A percentile compares a stretch with the other conserved stretches of the same genome.
phyloP scores from a whole-genome alignment of 2,329 filamentous ascomycete genomes.

The Claviceps capensis region DNA sequence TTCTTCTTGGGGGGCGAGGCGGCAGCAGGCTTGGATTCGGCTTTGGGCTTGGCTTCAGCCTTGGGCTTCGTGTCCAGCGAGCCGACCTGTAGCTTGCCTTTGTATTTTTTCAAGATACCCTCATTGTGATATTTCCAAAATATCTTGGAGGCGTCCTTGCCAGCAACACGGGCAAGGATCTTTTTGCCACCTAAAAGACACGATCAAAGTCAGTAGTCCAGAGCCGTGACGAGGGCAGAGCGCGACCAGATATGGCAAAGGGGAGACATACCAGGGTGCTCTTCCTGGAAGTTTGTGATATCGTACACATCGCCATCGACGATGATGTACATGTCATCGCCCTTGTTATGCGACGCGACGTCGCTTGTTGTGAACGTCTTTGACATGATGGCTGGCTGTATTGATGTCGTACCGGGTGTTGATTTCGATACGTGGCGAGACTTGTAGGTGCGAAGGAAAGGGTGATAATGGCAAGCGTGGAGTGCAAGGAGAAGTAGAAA shows the following conservation, averaged over 20 bases:
- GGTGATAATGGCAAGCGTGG: background rate
- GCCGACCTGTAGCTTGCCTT: constrained; percentile 62
- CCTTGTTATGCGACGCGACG: constrained; percentile 84
- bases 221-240: background rate
- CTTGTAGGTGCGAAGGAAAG: background rate
- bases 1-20: constrained; percentile 17
- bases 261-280: constrained; percentile 57
- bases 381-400: constrained; percentile 48
- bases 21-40: constrained; percentile 16
- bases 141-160: constrained; percentile 53
- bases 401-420: background rate
- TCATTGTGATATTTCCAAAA: constrained; percentile 76
- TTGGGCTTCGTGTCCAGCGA: constrained; percentile 81
- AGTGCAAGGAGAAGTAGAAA: background rate
- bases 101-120: constrained; percentile 76
- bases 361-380: constrained; percentile 74
- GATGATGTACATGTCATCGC: constrained; percentile 74
- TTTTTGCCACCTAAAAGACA: constrained; percentile 42
- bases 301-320: constrained; percentile 96
- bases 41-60: constrained; percentile 36
- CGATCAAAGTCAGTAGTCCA: background rate
- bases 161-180: constrained; percentile 48
- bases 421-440: no score
- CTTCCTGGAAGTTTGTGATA: constrained; percentile 74
- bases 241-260: background rate